phyloP scores from a whole-genome alignment of 148 eudicot species.

The Rhododendron molle region DNA sequence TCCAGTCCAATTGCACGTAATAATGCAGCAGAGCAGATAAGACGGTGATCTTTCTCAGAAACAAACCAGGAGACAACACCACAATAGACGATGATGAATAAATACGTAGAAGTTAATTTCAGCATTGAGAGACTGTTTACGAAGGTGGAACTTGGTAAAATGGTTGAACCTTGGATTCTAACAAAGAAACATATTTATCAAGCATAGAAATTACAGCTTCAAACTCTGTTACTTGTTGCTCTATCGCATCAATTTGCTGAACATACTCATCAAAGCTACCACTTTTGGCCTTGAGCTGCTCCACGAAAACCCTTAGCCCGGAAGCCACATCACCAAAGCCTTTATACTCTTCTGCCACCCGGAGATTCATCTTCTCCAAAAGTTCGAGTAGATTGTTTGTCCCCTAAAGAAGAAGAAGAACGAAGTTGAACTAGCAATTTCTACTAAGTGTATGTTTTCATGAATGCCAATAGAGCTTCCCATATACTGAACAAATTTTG shows the following conservation, averaged over 20 bases:
- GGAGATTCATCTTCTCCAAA: constrained; percentile 85
- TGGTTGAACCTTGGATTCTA: constrained; percentile 71
- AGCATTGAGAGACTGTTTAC: not conserved
- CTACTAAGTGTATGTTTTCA: not conserved
- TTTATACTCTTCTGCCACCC: constrained; percentile 88
- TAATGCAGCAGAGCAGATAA: not conserved
- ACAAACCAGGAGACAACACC: not conserved
- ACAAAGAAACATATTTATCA: constrained; percentile 65
- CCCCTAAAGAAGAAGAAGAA: constrained; percentile 40
- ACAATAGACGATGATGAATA: not conserved
- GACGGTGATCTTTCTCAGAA: not conserved
- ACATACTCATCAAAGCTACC: constrained; percentile 71
- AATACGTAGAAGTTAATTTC: not conserved
- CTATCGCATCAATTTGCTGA: constrained; percentile 82
- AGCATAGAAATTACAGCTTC: constrained; percentile 96
- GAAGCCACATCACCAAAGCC: constrained; percentile 80
- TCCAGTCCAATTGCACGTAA: not conserved
- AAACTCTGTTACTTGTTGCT: constrained; percentile 80
- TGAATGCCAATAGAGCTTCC: not conserved
- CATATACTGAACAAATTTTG: not conserved
- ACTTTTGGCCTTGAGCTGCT: constrained; percentile 75
- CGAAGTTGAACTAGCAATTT: not conserved
- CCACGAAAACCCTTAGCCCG: constrained; percentile 91
- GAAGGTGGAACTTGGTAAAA: constrained; percentile 55
- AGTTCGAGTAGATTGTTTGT: constrained; percentile 71